Conservation (phyloP, 495 filamentous ascomycete species). For the Podospora tetraspora region DNA sequence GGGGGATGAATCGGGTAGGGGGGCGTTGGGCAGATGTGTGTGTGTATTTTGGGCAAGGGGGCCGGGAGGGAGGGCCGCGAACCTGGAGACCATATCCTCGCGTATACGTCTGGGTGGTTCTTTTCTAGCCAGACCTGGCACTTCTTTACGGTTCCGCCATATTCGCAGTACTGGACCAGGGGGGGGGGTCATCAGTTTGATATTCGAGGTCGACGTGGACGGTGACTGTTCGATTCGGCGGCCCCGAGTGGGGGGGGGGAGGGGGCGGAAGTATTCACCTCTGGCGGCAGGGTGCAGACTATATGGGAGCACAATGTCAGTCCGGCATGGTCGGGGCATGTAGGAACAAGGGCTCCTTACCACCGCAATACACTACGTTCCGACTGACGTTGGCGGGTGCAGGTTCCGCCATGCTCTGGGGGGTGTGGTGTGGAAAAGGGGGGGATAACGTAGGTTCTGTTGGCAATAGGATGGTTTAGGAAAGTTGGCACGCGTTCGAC, state of each 20-base stretch:
- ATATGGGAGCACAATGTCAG: conserved; percentile 24
- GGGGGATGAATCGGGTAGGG: not conserved
- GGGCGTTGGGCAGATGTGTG: not conserved
- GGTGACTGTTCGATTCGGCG: not conserved
- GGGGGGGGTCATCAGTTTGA: not conserved
- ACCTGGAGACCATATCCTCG: conserved; percentile 80
- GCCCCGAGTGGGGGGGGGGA: not conserved
- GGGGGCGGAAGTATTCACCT: conserved; percentile 50
- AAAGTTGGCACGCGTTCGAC: not conserved
- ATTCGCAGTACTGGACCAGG: conserved; percentile 82
- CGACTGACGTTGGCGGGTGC: conserved; percentile 19
- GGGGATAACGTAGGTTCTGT: not conserved
- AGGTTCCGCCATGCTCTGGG: conserved; percentile 27
- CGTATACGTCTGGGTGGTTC: conserved; percentile 65
- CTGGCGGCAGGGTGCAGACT: conserved; percentile 92
- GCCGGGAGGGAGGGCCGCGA: conserved; percentile 13
- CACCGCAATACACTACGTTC: conserved; percentile 31
- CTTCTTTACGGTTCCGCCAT: conserved; percentile 95
- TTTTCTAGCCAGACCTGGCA: conserved; percentile 92
- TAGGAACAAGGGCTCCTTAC: conserved; percentile 16
- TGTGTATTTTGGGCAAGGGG: conserved; percentile 3
- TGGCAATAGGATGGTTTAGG: not conserved
- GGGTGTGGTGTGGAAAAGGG: not conserved
- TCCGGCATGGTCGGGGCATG: not conserved
- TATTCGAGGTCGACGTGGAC: not conserved